Evolutionary conservation across 140 eudicot species (phyloP), one percentile per base, ranked within the genome.

Genomic region (Stevia rebaudiana): DNA sequence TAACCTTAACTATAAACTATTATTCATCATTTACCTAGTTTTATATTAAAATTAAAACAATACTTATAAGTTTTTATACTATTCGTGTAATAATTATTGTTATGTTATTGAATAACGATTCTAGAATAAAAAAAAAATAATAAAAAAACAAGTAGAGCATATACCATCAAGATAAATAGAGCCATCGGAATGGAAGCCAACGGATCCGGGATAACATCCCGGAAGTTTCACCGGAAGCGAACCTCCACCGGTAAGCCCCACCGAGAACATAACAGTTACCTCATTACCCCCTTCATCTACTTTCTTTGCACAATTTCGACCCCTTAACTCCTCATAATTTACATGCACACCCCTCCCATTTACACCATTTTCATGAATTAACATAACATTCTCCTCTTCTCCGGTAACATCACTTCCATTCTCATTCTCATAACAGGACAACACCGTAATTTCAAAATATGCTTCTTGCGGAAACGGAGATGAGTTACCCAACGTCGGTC

Each of bases 381-480:
- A 53, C 79, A 74, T 82, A 23, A 75, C 52, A 67, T 77, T 81
- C 30, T 86, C 95, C 11, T 80, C 86, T 59, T 88, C 96, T 21
- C 50, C 63, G 17, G 12, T 37, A 65, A 37, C 68, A 11, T 53
- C 15, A 25, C 55, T 69, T 8, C 59, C 48, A 8, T 53, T 58
- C n/a, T 47, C 79, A 15, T 46, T 12, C 18, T 60, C 81, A 25
- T 48, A 21, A 30, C 5, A 50, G 18, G 76, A 21, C 79, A 91
- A 49, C 41, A 92, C 58, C 31, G 82, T 92, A 8, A 92, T 77
- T 67, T 92, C 96, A 23, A 92, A 88, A 59, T 88, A 92, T 5
- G 99, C 95, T 43, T 88, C 97, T 70, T 83, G 95, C 0, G 99
- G 97, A 56, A 92, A 92, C 17, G 89, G 82, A 0, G 86, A 74